These are phyloP conservation scores for Penicillium sp. DNA, from an alignment of 2,329 filamentous ascomycete species.

Conservation along the genomic window DNA sequence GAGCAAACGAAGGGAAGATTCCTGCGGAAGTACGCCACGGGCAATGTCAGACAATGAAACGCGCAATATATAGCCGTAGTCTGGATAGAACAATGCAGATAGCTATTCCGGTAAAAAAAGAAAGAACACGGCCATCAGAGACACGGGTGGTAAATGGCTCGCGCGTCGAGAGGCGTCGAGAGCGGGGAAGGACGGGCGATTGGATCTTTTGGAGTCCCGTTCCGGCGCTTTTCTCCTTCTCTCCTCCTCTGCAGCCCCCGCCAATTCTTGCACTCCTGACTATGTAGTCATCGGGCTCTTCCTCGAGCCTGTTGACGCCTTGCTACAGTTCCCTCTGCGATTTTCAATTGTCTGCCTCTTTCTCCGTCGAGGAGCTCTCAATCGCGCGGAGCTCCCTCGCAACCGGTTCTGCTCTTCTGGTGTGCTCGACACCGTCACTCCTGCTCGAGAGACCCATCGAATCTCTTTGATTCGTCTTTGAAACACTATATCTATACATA, in stretches of 20 bases:
- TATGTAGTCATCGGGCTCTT: constrained; percentile 42
- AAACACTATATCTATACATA: background rate
- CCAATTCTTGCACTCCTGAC: constrained; percentile 36
- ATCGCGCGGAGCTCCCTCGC: constrained; percentile 27
- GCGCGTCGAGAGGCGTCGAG: constrained; percentile 25
- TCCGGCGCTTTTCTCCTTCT: constrained; percentile 32
- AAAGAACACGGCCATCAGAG: background rate
- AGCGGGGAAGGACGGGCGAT: constrained; percentile 35
- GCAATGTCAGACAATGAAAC: background rate
- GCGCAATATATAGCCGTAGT: background rate
- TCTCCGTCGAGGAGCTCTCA: constrained; percentile 20
- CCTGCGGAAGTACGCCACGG: background rate
- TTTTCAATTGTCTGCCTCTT: constrained; percentile 30
- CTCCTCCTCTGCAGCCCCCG: constrained; percentile 30
- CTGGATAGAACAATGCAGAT: background rate
- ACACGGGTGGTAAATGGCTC: constrained; percentile 9
- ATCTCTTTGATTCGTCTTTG: background rate
- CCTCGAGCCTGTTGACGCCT: constrained; percentile 31
- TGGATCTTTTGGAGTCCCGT: constrained; percentile 32
- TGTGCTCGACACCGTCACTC: constrained; percentile 8
- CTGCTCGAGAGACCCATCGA: constrained; percentile 2
- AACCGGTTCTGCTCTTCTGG: constrained; percentile 15
- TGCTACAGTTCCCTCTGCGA: constrained; percentile 25
- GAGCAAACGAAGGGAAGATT: background rate
- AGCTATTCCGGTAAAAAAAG: background rate